Conservation (phyloP, 164 flowering plant species). For the Euptelea pleiosperma region DNA sequence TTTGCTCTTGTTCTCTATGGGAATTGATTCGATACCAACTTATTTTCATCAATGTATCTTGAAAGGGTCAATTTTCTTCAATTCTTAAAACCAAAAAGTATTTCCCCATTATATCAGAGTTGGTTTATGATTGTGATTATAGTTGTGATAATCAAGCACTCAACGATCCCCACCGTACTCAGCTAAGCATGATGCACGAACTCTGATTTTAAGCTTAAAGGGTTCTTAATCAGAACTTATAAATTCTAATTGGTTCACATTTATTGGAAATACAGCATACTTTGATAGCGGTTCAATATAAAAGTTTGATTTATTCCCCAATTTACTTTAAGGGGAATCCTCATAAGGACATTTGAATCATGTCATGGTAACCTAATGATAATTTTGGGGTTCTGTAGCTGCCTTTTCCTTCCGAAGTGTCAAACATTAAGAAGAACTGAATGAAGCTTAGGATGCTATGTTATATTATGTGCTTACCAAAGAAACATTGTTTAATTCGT, state of each 20-base stretch:
- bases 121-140: background rate
- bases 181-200: background rate
- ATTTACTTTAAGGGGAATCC: too few species aligned
- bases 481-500: background rate
- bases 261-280: too few species aligned
- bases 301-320: too few species aligned
- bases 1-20: constrained; percentile 29
- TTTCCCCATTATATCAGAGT: too few species aligned
- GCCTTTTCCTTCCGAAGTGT: background rate
- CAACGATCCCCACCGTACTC: background rate
- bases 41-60: background rate
- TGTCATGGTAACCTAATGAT: background rate
- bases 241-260: too few species aligned
- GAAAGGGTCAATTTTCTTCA: background rate
- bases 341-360: too few species aligned
- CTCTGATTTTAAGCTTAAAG: too few species aligned
- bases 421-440: background rate
- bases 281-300: too few species aligned
- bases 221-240: too few species aligned
- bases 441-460: background rate
- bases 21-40: background rate
- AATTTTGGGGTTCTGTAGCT: background rate
- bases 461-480: too few species aligned
- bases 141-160: background rate
- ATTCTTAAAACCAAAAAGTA: background rate